Evolutionary conservation across 1,139 yeast species (phyloP).

Genomic region (Saccharomyces hybrid): DNA sequence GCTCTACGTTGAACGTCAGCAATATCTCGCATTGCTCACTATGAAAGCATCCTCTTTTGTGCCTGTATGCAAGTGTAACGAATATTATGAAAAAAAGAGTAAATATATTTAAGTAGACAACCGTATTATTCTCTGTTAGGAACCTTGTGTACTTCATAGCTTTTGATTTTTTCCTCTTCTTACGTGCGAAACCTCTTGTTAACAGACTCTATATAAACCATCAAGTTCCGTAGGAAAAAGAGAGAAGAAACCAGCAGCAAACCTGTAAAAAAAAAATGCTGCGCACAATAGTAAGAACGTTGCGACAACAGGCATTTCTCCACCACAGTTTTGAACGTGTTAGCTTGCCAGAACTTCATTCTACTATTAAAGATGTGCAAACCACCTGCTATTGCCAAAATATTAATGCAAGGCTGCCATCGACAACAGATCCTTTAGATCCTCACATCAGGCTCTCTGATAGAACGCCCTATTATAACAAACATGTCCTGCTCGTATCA

Average conservation of each 20-base stretch:
- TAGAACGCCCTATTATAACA: not conserved
- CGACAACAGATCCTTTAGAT: not conserved
- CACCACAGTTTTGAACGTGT: not conserved
- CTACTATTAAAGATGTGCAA: not conserved
- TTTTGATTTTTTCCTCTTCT: not conserved
- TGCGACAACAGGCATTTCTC: not conserved
- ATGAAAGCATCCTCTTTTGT: slow-evolving; percentile 3
- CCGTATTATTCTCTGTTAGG: not conserved
- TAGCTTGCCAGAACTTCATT: not conserved
- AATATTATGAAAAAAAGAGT: not conserved
- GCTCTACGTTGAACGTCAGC: slow-evolving; percentile 20
- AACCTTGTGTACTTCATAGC: not conserved
- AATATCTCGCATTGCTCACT: slow-evolving; percentile 11
- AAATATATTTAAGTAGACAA: not conserved
- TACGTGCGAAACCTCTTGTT: not conserved
- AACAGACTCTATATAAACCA: not conserved
- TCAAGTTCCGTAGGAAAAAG: not conserved
- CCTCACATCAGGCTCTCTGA: not conserved
- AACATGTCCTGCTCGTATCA: slow-evolving; percentile 3
- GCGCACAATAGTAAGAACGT: not conserved
- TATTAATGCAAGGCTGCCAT: slow-evolving; percentile 1
- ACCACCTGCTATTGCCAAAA: slow-evolving; percentile 1
- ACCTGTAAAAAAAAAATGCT: not conserved
- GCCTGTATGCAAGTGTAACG: not conserved
- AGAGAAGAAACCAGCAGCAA: not conserved